Base-by-base conservation (phyloP, 2,329 filamentous ascomycete genomes). In the Cladosporium oxysporum region DNA sequence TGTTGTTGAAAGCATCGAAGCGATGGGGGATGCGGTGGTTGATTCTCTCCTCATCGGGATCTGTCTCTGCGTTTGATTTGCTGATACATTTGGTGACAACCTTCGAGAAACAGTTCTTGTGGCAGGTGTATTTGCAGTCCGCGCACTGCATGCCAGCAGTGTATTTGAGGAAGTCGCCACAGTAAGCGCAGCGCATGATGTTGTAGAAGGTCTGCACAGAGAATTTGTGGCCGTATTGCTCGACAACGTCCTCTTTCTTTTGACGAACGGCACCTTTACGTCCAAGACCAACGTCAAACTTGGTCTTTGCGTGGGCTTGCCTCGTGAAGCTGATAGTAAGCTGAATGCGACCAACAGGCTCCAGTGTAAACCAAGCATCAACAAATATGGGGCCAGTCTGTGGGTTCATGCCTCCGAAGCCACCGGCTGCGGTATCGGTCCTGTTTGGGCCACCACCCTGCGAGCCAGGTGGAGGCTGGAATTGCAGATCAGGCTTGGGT, bases 61-160 rank as follows among this genome's bases (percentile, higher is more conserved):
- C 95, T 6, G 92, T 96, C 79, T 99, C 95, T 69, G 95, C 94
- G 77, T 99, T 99, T 69, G 94, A 97, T 79, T 99, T 98, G 82
- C 94, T 98, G 79, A 99, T 99, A 82, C 95, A 99, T 80, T 99
- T 99, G 69, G 95, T 99, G 73, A 99, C 95, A 57, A 99, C 95
- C 78, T 93, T 96, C 18, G 88, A 83, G 79, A 98, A 99, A 78
- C 95, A 99, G 81, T 98, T 97, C 74, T 92, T 94, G 80, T 99
- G 95, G 80, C 95, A 99, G 47, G 94, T 98, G 81, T 98, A 98
- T 81, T 98, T 98, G 90, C 95, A 99, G 81, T 99, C 95, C 70
- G 96, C 91, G 79, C 95, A 99, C 81, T 99, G 95, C 94, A 99
- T 99, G 68, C 95, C 95, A 26, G 95, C 92, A 58, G 94, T 96